These are phyloP conservation scores for Dalbergia cultrata DNA, from an alignment of 306 rosid species.

Conservation along the genomic window DNA sequence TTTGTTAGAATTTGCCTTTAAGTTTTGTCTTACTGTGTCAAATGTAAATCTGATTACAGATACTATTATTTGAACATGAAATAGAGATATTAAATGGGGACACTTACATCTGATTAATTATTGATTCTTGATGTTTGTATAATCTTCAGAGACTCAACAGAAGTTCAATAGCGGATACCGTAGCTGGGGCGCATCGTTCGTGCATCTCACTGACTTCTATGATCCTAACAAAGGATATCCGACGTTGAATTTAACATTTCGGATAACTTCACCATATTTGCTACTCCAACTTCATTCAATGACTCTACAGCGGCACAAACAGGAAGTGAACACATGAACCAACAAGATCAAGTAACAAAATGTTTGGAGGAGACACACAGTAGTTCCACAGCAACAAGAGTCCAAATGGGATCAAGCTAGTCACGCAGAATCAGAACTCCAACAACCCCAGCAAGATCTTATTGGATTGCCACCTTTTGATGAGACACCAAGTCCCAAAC, in stretches of 20 bases:
- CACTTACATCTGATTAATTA: no score
- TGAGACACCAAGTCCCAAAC: no score
- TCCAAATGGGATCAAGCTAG: conserved; percentile 8
- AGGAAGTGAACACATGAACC: no score
- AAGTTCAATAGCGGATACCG: conserved; percentile 85
- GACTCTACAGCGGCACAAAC: not conserved
- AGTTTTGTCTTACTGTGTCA: no score
- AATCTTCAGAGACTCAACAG: conserved; percentile 71
- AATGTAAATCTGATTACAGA: no score
- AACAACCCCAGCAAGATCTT: not conserved
- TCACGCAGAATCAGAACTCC: conserved; percentile 17
- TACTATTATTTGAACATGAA: no score
- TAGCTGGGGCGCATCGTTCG: conserved; percentile 83
- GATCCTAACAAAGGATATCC: conserved; percentile 71
- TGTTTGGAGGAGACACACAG: conserved; percentile 21
- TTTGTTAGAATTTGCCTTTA: no score
- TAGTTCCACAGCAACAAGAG: not conserved
- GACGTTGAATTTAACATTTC: not conserved
- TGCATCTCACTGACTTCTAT: conserved; percentile 73
- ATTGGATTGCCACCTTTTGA: not conserved
- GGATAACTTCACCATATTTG: no score
- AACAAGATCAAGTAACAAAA: conserved; percentile 33
- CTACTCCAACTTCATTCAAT: not conserved
- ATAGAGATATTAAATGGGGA: no score
- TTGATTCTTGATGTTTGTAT: no score